Percentiles rank a stretch among this genome's conserved stretches.
phyloP scores from a whole-genome alignment of 176 grass and related monocot species.

The Zoysia japonica region DNA sequence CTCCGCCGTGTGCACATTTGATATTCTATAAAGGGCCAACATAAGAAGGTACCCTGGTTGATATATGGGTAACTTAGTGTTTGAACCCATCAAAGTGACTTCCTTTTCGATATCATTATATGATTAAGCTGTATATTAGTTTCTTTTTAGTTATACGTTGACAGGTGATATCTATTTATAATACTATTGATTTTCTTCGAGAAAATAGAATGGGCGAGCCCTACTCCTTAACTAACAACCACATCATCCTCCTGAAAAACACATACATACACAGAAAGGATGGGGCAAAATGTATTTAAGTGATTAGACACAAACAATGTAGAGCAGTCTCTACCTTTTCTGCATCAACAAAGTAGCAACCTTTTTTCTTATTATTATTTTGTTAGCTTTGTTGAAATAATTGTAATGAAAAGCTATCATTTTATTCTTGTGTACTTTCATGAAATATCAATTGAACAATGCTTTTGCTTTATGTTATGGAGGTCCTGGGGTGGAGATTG shows the following conservation, averaged over 20 bases:
- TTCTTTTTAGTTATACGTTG: constrained; percentile 6
- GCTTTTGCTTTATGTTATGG: constrained; percentile 70
- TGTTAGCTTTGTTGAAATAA: constrained; percentile 6
- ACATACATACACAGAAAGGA: background rate
- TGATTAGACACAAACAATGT: constrained; percentile 12
- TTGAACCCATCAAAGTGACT: constrained; percentile 41
- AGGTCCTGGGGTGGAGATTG: constrained; percentile 62
- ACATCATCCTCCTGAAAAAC: background rate
- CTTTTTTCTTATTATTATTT: background rate
- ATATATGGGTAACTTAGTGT: constrained; percentile 76
- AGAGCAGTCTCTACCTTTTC: background rate
- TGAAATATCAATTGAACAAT: constrained; percentile 48
- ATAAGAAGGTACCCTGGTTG: constrained; percentile 97
- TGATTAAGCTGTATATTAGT: background rate
- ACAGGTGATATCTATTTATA: constrained; percentile 13
- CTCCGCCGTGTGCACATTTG: constrained; percentile 70
- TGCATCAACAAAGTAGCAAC: background rate
- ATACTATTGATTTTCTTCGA: constrained; percentile 3
- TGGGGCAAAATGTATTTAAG: background rate
- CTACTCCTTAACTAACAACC: background rate
- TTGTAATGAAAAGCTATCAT: background rate
- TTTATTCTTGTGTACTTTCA: constrained; percentile 17
- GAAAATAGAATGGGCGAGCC: background rate
- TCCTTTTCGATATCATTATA: constrained; percentile 24
- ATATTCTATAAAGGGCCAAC: constrained; percentile 75